A percentile compares a stretch with the other conserved stretches of the same genome.
Evolutionary conservation across 148 eudicot genomes (phyloP).

Genomic region (Suaeda aralocaspica): DNA sequence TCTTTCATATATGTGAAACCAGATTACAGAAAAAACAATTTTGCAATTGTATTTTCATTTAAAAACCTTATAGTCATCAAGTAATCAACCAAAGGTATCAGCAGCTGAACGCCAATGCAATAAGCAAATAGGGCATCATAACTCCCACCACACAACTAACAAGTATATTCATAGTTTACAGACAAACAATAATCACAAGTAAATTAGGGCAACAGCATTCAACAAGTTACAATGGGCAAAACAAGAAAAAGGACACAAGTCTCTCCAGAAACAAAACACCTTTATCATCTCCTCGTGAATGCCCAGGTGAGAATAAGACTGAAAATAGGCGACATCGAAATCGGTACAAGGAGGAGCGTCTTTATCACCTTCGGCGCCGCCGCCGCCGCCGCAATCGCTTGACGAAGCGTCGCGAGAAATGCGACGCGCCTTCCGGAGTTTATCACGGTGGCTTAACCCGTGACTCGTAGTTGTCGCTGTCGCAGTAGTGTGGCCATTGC

Average conservation of each 20-base stretch:
- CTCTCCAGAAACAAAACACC: conserved; percentile 41
- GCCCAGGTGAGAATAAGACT: conserved; percentile 92
- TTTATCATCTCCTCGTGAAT: conserved; percentile 98
- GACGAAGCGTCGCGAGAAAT: conserved; percentile 19
- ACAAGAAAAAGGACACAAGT: not conserved
- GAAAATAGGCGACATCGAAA: conserved; percentile 84
- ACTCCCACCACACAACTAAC: too few relatives aligned
- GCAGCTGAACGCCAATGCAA: too few relatives aligned
- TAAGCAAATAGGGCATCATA: too few relatives aligned
- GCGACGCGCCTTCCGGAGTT: conserved; percentile 24
- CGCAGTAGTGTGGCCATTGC: conserved; percentile 27
- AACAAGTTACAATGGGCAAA: not conserved
- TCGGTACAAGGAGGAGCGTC: conserved; percentile 68
- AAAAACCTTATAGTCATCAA: too few relatives aligned
- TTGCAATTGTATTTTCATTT: too few relatives aligned
- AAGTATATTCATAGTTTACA: too few relatives aligned
- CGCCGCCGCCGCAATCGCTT: conserved; percentile 2
- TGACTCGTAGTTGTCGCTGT: conserved; percentile 8
- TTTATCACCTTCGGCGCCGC: conserved; percentile 4
- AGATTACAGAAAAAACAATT: too few relatives aligned
- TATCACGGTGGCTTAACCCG: conserved; percentile 11
- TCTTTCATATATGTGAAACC: too few relatives aligned
- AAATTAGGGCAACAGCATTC: not conserved
- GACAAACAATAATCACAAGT: too few relatives aligned
- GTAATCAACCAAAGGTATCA: too few relatives aligned